Evolutionary conservation across 106 monocot species (phyloP), one percentile per base, ranked within the genome.

Genomic region (Ottelia alismoides): DNA sequence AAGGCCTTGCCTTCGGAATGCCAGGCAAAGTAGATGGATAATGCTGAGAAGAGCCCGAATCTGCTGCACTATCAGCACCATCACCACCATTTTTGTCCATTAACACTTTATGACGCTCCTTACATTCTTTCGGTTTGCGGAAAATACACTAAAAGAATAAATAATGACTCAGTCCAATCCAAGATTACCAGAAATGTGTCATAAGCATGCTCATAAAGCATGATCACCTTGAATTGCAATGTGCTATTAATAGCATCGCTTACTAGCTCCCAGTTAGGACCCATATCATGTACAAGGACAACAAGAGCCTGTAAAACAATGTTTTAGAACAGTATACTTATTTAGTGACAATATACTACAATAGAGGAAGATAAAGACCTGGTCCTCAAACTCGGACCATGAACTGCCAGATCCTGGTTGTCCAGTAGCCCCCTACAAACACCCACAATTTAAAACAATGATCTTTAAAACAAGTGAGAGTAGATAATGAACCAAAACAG

Each of bases 281-380:
- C 98, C 98, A 99, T 70, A 73, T 99, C 98, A 71, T 99, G 98
- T 73, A 99, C 98, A 77, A 99, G 82, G 68, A 90, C 90, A 65
- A 99, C 86, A 67, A 99, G 98, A 20, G 85, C 85, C 98, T 99
- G 71, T 65, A 28, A 52, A 50, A 46, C 14, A 48, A 49, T 50
- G 11, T 9, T 28, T 58, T 30, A 7, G 22, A 21, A 68, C 4
- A 32, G 27, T 44, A 19, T 56, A 16, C 30, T 30, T 14, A 27
- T 0, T 28, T 54, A 25, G 18, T 54, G 20, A 54, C 22, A 54
- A 12, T 14, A 43, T 10, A 25, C 6, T 14, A 54, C 17, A 25
- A 6, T 55, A 55, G 27, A 1, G 20, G 46, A 28, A 58, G n/a
- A 52, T 2, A 47, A 26, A 30, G 68, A 90, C 98, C 98, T 99